Evolutionary conservation across 305 asterid species (phyloP).

Genomic region (Solanum hybrid): DNA sequence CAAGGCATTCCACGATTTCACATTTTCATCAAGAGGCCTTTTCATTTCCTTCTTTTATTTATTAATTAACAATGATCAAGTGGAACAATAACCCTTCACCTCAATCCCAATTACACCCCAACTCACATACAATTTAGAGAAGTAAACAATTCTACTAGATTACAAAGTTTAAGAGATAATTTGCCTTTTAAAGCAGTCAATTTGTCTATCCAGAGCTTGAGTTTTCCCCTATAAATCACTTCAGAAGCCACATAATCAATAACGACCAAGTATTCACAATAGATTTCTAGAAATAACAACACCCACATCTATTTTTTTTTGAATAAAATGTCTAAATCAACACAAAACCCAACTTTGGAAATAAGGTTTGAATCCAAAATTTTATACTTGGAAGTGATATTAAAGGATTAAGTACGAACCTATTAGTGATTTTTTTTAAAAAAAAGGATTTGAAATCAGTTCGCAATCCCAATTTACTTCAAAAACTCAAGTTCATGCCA

Average conservation of each 20-base stretch:
- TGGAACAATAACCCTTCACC: not conserved
- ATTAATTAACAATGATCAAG: not conserved
- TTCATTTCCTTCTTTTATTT: not conserved
- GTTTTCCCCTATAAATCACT: not conserved
- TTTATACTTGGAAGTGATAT: not conserved
- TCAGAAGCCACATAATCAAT: not conserved
- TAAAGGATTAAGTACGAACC: not conserved
- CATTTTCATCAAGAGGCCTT: not conserved
- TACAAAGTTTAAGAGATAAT: not conserved
- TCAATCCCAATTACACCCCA: not conserved
- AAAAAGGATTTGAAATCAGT: no score
- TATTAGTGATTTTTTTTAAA: not conserved
- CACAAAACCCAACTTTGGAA: no score
- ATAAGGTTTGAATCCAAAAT: not conserved
- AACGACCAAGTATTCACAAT: no score
- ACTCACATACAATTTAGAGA: not conserved
- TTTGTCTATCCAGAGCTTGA: not conserved
- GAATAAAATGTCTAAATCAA: not conserved
- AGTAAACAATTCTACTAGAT: not conserved
- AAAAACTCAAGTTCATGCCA: no score
- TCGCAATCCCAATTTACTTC: not conserved
- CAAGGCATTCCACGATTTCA: not conserved
- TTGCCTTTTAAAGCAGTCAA: not conserved
- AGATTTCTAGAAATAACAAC: not conserved
- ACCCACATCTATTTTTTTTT: not conserved